Evolutionary conservation across 345 rosid genomes (phyloP), one percentile per base, ranked within the genome.

Genomic region (Gossypium rotundifolium): DNA sequence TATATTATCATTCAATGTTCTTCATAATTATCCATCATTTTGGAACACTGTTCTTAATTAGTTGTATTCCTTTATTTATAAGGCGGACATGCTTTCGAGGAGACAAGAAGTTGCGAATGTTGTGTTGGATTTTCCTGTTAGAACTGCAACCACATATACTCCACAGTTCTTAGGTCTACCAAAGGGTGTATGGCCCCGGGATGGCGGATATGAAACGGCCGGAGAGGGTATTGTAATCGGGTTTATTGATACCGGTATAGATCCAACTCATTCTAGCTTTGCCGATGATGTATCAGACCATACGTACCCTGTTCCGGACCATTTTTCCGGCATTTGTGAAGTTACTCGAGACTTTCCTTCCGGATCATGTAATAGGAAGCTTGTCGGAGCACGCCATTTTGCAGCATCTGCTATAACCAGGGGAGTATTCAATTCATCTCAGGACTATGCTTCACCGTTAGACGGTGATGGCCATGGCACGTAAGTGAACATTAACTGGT

Each of bases 391-490:
- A 42, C 97, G 97, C 17, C 98, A 94, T 81, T 94, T 94, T 65
- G 98, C 98, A 0, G 95, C 97, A 77, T 94, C 98, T 72, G 98
- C 97, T 77, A 94, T 94, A 65, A 94, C 93, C 42, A 85, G 98
- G 84, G 98, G 98, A 77, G 82, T 94, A 78, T 94, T 94, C 78
- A 94, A 92, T 72, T 85, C 97, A 20, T 80, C 89, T 74, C 84
- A 89, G 78, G 98, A 94, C 78, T 92, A 85, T 78, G 97, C 97
- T 71, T 94, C 97, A 17, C 98, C 98, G 38, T 88, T 87, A 72
- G 98, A 94, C 11, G 92, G 93, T 9, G 97, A 94, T 85, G 98
- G 98, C 60, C 98, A 94, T 75, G 98, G 98, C 80, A 91, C 98
- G 98, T 94, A 81, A 86, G 98, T 90, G 9, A 71, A 48, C 44